A percentile compares a stretch with the other conserved stretches of the same genome.
These are phyloP conservation scores for Prunus armeniaca DNA, from an alignment of 306 rosid genomes.

Conservation along the genomic window DNA sequence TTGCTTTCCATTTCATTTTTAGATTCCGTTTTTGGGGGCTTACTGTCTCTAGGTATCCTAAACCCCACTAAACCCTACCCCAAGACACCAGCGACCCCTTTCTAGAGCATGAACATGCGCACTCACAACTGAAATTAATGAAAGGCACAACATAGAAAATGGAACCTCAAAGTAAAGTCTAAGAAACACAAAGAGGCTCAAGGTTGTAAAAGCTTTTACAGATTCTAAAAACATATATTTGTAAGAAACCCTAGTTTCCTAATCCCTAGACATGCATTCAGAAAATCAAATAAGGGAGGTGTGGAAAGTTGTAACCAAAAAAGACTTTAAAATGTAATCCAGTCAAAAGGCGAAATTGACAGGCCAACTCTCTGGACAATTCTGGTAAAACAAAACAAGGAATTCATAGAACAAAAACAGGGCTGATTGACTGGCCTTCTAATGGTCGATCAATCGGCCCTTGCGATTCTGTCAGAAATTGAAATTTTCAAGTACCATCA, in stretches of 20 bases:
- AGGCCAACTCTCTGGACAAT: background rate
- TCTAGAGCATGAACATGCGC: background rate
- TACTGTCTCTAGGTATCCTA: background rate
- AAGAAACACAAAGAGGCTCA: background rate
- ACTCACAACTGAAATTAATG: background rate
- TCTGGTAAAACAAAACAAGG: background rate
- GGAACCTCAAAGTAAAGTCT: background rate
- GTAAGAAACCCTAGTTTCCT: background rate
- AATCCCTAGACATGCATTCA: background rate
- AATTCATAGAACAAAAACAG: background rate
- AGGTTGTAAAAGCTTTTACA: background rate
- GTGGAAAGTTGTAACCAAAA: background rate
- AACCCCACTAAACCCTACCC: background rate
- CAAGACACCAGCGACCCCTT: background rate
- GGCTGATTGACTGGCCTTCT: background rate
- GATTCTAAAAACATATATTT: background rate
- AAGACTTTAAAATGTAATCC: background rate
- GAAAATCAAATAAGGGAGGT: background rate
- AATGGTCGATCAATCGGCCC: background rate
- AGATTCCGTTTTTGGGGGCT: background rate
- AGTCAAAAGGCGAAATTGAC: background rate
- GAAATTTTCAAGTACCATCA: background rate
- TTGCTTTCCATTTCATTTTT: background rate
- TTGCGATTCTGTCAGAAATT: background rate
- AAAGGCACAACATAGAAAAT: background rate